Evolutionary conservation across 352 stramenopile genomes (phyloP), one percentile per base, ranked within the genome.

Genomic region (Pythium plurisporium): DNA sequence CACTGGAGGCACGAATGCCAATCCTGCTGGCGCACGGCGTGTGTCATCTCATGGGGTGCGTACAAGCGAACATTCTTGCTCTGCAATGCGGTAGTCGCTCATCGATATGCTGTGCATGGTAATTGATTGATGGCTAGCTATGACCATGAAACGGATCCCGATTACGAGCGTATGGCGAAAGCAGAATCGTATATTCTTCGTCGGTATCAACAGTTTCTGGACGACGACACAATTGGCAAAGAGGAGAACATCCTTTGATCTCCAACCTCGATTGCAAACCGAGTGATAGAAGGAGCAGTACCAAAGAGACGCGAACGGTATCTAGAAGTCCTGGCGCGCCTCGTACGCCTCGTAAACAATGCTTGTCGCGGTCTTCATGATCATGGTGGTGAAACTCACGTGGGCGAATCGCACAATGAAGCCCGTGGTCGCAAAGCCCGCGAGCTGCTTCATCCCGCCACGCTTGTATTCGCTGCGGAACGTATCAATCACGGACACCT

Each of bases 371-470:
- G 86, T 92, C 73, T 95, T 95, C 84, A 95, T 92, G 64, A 95
- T 87, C 78, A 94, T 89, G 12, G 88, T 96, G n/a, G 86, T 96
- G 67, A 96, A 91, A 62, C 78, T 79, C 20, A 86, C 78, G 62
- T 96, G 86, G 12, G 79, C 41, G 17, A 90, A 50, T 19, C 88
- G 78, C 30, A 75, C 68, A 5, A 91, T 31, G 49, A 96, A 93
- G 46, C 88, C 88, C 27, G 78, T 87, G 14, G 82, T 95, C 26
- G 82, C 85, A 46, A 96, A 96, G 7, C 72, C 67, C 19, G 86
- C 62, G 20, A 95, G 67, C 45, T 87, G 81, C 63, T 91, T 87
- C 36, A 94, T 71, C 52, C 87, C 86, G 47, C 85, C 84, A 45
- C 76, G 67, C 54, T 77, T 73, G 67, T 89, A 89, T 53, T 94